These are phyloP conservation scores for Phytophthora sp. DNA, from an alignment of 352 stramenopile genomes.

Conservation along the genomic window DNA sequence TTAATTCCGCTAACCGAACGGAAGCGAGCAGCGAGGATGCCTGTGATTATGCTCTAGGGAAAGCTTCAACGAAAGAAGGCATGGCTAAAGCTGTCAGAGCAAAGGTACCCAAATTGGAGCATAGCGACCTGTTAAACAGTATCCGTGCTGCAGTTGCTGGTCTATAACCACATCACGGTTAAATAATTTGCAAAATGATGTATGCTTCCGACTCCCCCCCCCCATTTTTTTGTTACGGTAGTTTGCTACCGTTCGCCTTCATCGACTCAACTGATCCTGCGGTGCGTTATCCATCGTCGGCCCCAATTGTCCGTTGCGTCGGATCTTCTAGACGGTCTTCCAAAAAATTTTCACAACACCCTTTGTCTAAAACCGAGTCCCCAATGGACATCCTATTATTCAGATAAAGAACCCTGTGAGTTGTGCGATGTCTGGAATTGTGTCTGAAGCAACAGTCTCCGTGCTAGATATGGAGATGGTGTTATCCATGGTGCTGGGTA, in stretches of 20 bases:
- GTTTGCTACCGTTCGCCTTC: too few species aligned
- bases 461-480: constrained; percentile 19
- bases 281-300: too few species aligned
- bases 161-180: too few species aligned
- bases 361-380: too few species aligned
- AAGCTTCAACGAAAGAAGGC: constrained; percentile 16
- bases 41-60: constrained; percentile 55
- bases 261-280: too few species aligned
- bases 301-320: too few species aligned
- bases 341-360: too few species aligned
- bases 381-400: not conserved
- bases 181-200: too few species aligned
- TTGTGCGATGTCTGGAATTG: not conserved
- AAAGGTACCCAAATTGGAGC: constrained; percentile 21
- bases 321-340: too few species aligned
- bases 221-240: too few species aligned
- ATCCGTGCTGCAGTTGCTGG: constrained; percentile 55
- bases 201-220: too few species aligned
- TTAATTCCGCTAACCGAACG: constrained; percentile 53
- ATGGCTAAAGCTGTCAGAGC: constrained; percentile 9
- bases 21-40: constrained; percentile 12
- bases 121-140: constrained; percentile 43
- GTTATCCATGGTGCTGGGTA: constrained; percentile 3
- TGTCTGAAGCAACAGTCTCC: constrained; percentile 5
- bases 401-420: constrained; percentile 16